Evolutionary conservation across 805 yeast genomes (phyloP), one percentile per base, ranked within the genome.

Genomic region (Schwanniomyces yamadae): DNA sequence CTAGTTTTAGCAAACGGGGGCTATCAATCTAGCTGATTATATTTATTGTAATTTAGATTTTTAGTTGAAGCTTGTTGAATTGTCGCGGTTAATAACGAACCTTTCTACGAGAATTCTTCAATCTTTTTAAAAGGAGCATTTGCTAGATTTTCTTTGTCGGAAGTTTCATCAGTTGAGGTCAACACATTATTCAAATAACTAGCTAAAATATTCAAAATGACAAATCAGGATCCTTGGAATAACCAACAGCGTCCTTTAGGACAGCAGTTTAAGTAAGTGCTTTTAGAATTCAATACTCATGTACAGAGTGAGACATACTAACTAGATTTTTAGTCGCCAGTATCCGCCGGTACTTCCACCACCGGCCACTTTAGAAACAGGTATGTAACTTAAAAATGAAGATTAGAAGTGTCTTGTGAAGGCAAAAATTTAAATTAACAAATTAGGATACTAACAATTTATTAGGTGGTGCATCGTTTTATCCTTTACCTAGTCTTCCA

Each of bases 261-360:
- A 23, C 73, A 63, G 48, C 64, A 56, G 36, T 66, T 62, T 53
- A 66, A 63, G 73, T 66, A 66, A 11, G 27, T 16, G 19, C 13
- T 25, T 22, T 15, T 22, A 12, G 10, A 5, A 10, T 25, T 28
- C n/a, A 12, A 7, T 19, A n/a, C 12, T 16, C 9, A 13, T 13
- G 8, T 8, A 25, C 28, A 9, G 17, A 10, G 29, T 16, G 13
- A 6, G 12, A 7, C 20, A 31, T 31, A 31, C 34, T 23, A 31
- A 30, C 24, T 10, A 13, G 17, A 7, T 6, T 34, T 33, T n/a
- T 42, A 75, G 80, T 46, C 80, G 77, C 50, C 81, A 73, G 54
- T 75, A 64, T 32, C 78, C 80, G 5, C 81, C 81, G 8, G 80
- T 77, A 12, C 63, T 77, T 42, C 82, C 82, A 5, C 81, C 82